A percentile compares a stretch with the other conserved stretches of the same genome.
phyloP scores from a whole-genome alignment of 345 rosid genomes.

The Eucalyptus marginata region DNA sequence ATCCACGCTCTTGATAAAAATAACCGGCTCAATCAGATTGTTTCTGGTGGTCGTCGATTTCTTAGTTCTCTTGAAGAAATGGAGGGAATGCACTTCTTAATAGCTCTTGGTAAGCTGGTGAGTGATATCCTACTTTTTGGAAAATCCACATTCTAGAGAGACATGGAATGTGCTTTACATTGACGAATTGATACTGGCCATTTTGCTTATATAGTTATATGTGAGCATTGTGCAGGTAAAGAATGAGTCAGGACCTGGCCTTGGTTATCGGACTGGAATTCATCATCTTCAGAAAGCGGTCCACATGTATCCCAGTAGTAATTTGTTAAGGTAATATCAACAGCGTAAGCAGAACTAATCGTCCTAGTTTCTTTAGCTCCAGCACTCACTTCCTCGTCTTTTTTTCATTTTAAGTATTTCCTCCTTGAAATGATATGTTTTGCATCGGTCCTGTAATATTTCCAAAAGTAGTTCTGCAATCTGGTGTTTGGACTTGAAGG shows the following conservation, averaged over 20 bases:
- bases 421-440: background rate
- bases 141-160: background rate
- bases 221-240: conserved; percentile 41
- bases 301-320: conserved; percentile 70
- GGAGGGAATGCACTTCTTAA: conserved; percentile 61
- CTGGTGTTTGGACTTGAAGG: background rate
- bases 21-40: conserved; percentile 48
- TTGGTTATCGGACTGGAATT: conserved; percentile 61
- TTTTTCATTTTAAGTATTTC: background rate
- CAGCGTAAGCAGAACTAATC: background rate
- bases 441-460: background rate
- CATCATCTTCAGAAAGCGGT: conserved; percentile 69
- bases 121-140: conserved; percentile 6
- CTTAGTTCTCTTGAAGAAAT: conserved; percentile 45
- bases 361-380: background rate
- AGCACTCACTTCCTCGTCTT: background rate
- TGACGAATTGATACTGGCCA: background rate
- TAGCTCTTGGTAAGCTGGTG: conserved; percentile 73
- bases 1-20: conserved; percentile 67
- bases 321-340: conserved; percentile 49
- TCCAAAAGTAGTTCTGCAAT: background rate
- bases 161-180: background rate
- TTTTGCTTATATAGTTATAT: background rate
- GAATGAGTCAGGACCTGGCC: conserved; percentile 39
- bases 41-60: conserved; percentile 39